Conservation (phyloP, 768 basidiomycete species). For the Dictyophora rubrovolvata region DNA sequence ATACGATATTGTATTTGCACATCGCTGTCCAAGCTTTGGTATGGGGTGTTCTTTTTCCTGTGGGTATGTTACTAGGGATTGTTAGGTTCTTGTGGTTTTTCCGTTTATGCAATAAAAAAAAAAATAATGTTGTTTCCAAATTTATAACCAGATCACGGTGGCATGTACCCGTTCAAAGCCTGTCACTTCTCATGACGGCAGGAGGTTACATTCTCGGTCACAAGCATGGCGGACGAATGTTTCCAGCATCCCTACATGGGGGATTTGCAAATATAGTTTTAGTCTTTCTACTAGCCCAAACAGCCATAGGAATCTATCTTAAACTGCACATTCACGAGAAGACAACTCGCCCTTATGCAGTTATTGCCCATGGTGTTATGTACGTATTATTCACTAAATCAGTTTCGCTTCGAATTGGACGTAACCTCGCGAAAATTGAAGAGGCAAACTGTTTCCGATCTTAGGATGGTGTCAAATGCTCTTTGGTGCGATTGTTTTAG, state of each 20-base stretch:
- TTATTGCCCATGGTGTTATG: conserved; percentile 61
- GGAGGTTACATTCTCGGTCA: conserved; percentile 79
- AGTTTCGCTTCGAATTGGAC: not conserved
- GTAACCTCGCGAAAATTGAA: not conserved
- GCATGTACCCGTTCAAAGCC: conserved; percentile 82
- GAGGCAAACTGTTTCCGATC: conserved; percentile 72
- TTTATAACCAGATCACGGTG: conserved; percentile 71
- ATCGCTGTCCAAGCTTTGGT: conserved; percentile 66
- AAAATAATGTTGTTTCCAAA: conserved; percentile 51
- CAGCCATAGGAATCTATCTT: conserved; percentile 74
- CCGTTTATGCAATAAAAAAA: not conserved
- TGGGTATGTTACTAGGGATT: conserved; percentile 39
- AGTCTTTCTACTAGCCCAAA: conserved; percentile 55
- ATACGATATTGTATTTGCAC: conserved; percentile 74
- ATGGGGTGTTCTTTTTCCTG: conserved; percentile 83
- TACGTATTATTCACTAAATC: not conserved
- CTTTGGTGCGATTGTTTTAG: conserved; percentile 66
- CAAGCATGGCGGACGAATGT: conserved; percentile 71
- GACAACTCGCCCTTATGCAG: conserved; percentile 60
- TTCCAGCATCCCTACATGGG: conserved; percentile 66
- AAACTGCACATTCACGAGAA: conserved; percentile 85
- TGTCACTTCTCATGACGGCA: conserved; percentile 58
- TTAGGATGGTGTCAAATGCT: conserved; percentile 86
- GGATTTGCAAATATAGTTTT: conserved; percentile 55
- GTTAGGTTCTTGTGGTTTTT: conserved; percentile 17